Percentiles rank a stretch among this genome's conserved stretches.
phyloP scores from a whole-genome alignment of 139 green algal genomes.

The Chlamydomonas schloesseri region DNA sequence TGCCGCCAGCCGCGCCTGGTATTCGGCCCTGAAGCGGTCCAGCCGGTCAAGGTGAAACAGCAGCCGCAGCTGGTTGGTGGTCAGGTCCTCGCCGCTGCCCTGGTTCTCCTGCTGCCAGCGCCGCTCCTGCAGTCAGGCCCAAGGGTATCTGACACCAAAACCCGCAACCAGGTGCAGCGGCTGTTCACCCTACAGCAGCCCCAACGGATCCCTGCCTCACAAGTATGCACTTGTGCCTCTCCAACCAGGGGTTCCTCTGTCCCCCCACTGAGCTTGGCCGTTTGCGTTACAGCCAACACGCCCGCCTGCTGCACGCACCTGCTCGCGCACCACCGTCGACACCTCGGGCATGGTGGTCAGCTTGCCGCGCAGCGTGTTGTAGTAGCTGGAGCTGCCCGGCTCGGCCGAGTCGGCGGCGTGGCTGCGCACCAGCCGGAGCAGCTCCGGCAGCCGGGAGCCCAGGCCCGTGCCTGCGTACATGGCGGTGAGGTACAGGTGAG shows the following conservation, averaged over 20 bases:
- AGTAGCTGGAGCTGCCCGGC: constrained; percentile 9
- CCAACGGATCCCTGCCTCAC: neutral
- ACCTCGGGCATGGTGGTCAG: neutral
- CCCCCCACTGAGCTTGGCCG: no score
- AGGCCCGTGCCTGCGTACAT: neutral
- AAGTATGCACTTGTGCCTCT: neutral
- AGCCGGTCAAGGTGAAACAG: constrained; percentile 16
- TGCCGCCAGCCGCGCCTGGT: neutral
- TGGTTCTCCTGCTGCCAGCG: constrained; percentile 7
- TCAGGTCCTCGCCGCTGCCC: neutral
- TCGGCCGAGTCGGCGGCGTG: neutral
- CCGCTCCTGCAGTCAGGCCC: constrained; percentile 20
- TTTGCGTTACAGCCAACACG: no score
- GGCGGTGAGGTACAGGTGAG: neutral
- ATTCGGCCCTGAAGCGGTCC: neutral
- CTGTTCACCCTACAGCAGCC: neutral
- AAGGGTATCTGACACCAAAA: no score
- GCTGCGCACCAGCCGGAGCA: neutral
- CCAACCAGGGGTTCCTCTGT: neutral
- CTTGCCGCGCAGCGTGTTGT: neutral
- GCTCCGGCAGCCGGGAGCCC: neutral
- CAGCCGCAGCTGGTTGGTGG: constrained; percentile 15
- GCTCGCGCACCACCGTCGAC: neutral
- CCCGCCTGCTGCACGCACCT: neutral
- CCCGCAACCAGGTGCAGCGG: no score